phyloP scores from a whole-genome alignment of 306 rosid species.

The Cicer cuneatum region DNA sequence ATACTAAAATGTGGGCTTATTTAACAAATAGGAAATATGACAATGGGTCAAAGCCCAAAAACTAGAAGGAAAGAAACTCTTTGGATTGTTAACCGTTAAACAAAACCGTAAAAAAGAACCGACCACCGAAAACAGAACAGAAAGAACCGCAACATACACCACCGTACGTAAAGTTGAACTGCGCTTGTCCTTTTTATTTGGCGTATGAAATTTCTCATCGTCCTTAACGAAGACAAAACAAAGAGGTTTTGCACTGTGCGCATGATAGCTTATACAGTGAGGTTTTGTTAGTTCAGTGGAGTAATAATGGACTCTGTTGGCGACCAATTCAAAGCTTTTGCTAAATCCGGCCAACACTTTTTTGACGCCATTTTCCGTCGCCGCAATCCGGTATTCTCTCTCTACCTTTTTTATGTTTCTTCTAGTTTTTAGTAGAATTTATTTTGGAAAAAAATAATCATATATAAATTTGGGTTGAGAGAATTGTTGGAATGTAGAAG shows the following conservation, averaged over 20 bases:
- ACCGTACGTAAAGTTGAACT: neutral
- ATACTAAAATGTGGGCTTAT: too few species aligned
- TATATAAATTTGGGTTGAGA: neutral
- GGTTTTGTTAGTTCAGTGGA: constrained; percentile 8
- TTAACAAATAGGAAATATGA: too few species aligned
- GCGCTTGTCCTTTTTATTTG: neutral
- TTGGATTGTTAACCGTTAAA: neutral
- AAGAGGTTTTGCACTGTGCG: neutral
- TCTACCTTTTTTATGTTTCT: neutral
- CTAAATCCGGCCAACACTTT: constrained; percentile 61
- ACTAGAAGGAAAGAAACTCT: neutral
- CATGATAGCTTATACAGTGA: neutral
- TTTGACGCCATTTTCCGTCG: constrained; percentile 56
- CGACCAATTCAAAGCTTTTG: constrained; percentile 58
- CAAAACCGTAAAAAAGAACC: neutral
- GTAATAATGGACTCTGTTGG: constrained; percentile 63
- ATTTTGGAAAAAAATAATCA: neutral
- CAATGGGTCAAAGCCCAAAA: neutral
- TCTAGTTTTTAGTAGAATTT: neutral
- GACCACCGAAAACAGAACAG: neutral
- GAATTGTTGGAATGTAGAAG: neutral
- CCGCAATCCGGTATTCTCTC: constrained; percentile 65
- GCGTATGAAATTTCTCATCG: neutral
- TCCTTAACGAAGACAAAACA: neutral
- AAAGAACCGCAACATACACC: neutral